Percentiles rank a stretch among this genome's conserved stretches.
Conservation (phyloP, 2,329 filamentous ascomycete genomes). For the Venturia asperata region DNA sequence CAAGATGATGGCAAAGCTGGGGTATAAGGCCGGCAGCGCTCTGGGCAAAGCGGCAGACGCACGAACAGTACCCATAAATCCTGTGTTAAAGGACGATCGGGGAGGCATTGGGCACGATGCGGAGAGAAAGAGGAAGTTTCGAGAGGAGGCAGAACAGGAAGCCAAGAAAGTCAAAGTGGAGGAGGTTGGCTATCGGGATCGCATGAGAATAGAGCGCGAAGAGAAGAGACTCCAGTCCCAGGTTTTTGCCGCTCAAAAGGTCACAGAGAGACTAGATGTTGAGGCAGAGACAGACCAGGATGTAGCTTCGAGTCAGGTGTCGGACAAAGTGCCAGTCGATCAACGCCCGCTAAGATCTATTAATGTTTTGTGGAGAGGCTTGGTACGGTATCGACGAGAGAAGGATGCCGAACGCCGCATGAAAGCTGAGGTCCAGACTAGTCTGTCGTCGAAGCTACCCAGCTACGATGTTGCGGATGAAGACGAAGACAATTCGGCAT, state of each 20-base stretch:
- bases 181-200: constrained; percentile 31
- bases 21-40: constrained; percentile 69
- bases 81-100: constrained; percentile 70
- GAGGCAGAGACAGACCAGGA: constrained; percentile 37
- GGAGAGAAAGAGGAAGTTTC: constrained; percentile 70
- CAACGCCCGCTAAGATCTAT: constrained; percentile 56
- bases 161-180: constrained; percentile 42
- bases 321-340: constrained; percentile 25
- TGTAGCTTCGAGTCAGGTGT: constrained; percentile 24
- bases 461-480: constrained; percentile 62
- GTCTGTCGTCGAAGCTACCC: constrained; percentile 44
- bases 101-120: constrained; percentile 78
- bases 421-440: constrained; percentile 59
- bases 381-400: constrained; percentile 63
- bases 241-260: constrained; percentile 70
- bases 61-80: constrained; percentile 64
- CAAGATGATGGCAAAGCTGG: constrained; percentile 95
- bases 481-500: constrained; percentile 65
- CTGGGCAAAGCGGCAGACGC: constrained; percentile 57
- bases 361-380: constrained; percentile 70
- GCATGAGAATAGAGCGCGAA: constrained; percentile 30
- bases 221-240: constrained; percentile 53
- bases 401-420: constrained; percentile 60
- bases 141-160: constrained; percentile 29
- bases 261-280: constrained; percentile 68